Percentiles rank a stretch among this genome's conserved stretches.
phyloP scores from a whole-genome alignment of 164 flowering plant species.

The Nymphaea thermarum region DNA sequence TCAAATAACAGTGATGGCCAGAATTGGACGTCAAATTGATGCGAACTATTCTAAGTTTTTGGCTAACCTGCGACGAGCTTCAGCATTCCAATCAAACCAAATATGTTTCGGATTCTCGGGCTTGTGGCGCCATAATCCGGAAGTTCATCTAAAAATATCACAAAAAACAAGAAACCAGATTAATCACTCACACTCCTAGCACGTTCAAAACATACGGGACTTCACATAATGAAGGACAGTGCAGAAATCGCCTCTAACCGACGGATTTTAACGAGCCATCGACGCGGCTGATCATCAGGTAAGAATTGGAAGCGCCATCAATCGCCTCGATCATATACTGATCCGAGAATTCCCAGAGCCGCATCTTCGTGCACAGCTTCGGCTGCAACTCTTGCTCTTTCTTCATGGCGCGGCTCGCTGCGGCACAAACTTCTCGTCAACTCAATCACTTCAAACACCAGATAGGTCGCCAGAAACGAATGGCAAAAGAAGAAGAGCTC shows the following conservation, averaged over 20 bases:
- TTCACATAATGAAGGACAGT: background rate
- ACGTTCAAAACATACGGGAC: background rate
- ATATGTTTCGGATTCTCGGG: constrained; percentile 66
- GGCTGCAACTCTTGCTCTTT: constrained; percentile 42
- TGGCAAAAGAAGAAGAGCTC: background rate
- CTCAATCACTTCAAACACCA: too few relatives aligned
- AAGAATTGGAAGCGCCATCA: constrained; percentile 56
- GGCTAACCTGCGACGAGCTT: constrained; percentile 82
- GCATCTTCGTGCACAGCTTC: constrained; percentile 58
- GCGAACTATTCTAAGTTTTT: too few relatives aligned
- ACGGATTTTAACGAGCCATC: constrained; percentile 73
- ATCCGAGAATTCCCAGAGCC: constrained; percentile 90
- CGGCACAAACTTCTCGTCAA: background rate
- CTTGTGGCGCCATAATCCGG: constrained; percentile 48
- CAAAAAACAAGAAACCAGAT: background rate
- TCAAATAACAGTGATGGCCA: background rate
- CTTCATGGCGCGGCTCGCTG: constrained; percentile 16
- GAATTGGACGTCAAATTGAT: background rate
- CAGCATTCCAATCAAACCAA: constrained; percentile 77
- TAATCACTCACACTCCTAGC: background rate
- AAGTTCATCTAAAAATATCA: constrained; percentile 33
- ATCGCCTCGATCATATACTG: constrained; percentile 87
- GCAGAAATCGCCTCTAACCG: constrained; percentile 27
- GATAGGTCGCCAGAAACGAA: too few relatives aligned
- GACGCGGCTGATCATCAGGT: constrained; percentile 48